Conservation (phyloP, 1,139 yeast genomes). For the Diutina mesorugosa region DNA sequence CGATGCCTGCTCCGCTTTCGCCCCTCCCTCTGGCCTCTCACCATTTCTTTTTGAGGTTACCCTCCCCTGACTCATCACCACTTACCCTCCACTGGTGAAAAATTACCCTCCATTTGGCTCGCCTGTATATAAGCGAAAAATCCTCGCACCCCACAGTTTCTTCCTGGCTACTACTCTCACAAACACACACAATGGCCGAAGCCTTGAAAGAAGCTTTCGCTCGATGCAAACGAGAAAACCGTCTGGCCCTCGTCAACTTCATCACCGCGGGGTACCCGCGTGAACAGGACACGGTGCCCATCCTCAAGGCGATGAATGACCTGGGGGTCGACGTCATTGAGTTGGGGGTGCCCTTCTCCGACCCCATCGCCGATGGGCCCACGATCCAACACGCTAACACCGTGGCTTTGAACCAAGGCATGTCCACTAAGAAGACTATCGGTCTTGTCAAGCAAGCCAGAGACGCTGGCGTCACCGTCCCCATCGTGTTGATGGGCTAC, state of each 20-base stretch:
- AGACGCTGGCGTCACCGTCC: conserved; percentile 70
- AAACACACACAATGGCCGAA: conserved; percentile 37
- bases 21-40: background rate
- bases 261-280: conserved; percentile 93
- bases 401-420: conserved; percentile 68
- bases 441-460: conserved; percentile 70
- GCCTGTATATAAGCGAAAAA: background rate
- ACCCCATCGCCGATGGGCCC: conserved; percentile 98
- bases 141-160: background rate
- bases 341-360: conserved; percentile 94
- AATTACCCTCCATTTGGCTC: background rate
- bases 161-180: background rate
- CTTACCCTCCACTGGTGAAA: background rate
- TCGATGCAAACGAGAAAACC: conserved; percentile 57
- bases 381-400: conserved; percentile 84
- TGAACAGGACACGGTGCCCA: conserved; percentile 74
- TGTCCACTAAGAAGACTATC: conserved; percentile 55
- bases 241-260: conserved; percentile 85
- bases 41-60: background rate
- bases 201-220: conserved; percentile 59
- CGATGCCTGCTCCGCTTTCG: background rate
- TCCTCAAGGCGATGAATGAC: conserved; percentile 75
- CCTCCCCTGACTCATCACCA: background rate
- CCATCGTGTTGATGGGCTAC: conserved; percentile 92
- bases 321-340: conserved; percentile 96